Conservation (phyloP, 2,329 filamentous ascomycete species). For the Cladorrhinum sp. region DNA sequence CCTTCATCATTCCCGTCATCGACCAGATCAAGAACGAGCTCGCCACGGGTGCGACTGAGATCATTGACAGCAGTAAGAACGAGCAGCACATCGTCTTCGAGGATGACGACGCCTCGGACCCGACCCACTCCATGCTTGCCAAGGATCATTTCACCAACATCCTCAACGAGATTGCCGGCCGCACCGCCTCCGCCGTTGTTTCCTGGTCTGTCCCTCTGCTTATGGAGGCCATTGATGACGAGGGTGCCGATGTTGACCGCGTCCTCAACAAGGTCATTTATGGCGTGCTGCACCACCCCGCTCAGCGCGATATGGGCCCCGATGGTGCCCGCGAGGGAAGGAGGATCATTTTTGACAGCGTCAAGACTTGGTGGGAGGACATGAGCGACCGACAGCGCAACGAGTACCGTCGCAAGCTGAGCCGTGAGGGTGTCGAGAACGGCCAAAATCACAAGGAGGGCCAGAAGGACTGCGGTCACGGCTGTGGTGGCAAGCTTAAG, state of each 20-base stretch:
- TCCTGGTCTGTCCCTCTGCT: slow-evolving; percentile 86
- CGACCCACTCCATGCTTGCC: slow-evolving; percentile 92
- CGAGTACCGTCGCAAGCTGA: slow-evolving; percentile 70
- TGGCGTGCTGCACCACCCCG: slow-evolving; percentile 86
- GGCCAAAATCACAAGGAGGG: slow-evolving; percentile 86
- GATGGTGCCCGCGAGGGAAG: slow-evolving; percentile 73
- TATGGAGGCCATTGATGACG: slow-evolving; percentile 83
- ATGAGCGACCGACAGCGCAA: slow-evolving; percentile 62
- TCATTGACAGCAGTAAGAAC: slow-evolving; percentile 78
- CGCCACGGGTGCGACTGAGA: slow-evolving; percentile 77
- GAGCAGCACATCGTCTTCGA: slow-evolving; percentile 86
- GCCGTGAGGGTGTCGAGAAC: slow-evolving; percentile 70
- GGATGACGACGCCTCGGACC: slow-evolving; percentile 72
- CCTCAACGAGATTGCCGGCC: slow-evolving; percentile 84
- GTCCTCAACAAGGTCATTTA: slow-evolving; percentile 73
- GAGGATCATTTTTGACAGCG: slow-evolving; percentile 71
- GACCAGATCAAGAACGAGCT: slow-evolving; percentile 84
- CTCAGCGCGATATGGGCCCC: slow-evolving; percentile 65
- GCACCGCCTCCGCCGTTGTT: slow-evolving; percentile 73
- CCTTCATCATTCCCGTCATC: slow-evolving; percentile 83
- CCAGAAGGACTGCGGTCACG: slow-evolving; percentile 79
- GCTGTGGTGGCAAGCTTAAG: slow-evolving; percentile 73
- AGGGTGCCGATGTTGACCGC: slow-evolving; percentile 64
- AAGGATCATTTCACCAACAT: slow-evolving; percentile 94
- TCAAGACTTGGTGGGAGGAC: slow-evolving; percentile 78